A percentile compares a stretch with the other conserved stretches of the same genome.
phyloP scores from a whole-genome alignment of 768 basidiomycete species.

The Mycena galopus region DNA sequence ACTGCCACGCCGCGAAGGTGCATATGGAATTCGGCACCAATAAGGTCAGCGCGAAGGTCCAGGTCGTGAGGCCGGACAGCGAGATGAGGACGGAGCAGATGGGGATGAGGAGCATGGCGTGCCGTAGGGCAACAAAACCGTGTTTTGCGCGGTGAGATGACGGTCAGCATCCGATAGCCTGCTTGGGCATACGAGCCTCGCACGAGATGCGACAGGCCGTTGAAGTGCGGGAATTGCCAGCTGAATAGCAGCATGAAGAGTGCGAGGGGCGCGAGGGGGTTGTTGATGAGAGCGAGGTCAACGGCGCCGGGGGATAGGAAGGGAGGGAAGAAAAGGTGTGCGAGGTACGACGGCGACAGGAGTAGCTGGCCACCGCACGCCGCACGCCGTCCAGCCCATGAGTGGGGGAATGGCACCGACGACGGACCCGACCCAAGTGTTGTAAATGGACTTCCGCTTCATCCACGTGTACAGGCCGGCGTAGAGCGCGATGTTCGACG shows the following conservation, averaged over 20 bases:
- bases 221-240: constrained; percentile 99
- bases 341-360: constrained; percentile 71
- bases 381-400: constrained; percentile 99
- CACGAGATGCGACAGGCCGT: constrained; percentile 88
- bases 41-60: constrained; percentile 86
- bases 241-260: constrained; percentile 90
- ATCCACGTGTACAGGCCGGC: constrained; percentile 93
- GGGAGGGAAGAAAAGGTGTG: constrained; percentile 72
- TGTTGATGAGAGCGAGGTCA: constrained; percentile 71
- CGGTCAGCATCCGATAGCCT: constrained; percentile 94
- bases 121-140: constrained; percentile 86
- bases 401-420: constrained; percentile 95
- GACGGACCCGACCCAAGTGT: constrained; percentile 95
- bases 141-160: constrained; percentile 84
- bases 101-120: constrained; percentile 81
- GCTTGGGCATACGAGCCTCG: constrained; percentile 92
- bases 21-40: constrained; percentile 82
- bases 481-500: constrained; percentile 89
- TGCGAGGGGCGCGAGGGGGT: constrained; percentile 84
- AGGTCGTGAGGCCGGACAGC: constrained; percentile 92
- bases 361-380: constrained; percentile 84
- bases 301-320: constrained; percentile 60
- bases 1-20: constrained; percentile 76
- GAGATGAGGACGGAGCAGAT: constrained; percentile 87
- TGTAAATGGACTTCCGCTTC: constrained; percentile 84